Percentiles rank a stretch among this genome's conserved stretches.
Conservation (phyloP, 2,329 filamentous ascomycete genomes). For the Colletotrichum coccodes region DNA sequence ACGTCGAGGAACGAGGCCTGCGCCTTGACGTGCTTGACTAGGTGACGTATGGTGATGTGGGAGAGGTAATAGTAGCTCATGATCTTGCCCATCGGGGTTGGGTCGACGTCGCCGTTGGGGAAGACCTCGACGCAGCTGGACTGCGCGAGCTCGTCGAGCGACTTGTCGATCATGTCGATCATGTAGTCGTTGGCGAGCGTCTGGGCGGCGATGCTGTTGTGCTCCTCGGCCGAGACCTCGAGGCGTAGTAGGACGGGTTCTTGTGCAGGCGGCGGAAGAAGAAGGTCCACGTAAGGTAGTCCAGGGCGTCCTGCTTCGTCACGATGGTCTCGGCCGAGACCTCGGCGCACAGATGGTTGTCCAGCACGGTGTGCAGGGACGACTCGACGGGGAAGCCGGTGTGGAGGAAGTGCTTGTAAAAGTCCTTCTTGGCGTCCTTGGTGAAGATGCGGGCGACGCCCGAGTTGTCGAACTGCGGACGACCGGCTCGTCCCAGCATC, state of each 20-base stretch:
- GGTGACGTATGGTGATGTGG: slow-evolving; percentile 90
- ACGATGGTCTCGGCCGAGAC: slow-evolving; percentile 91
- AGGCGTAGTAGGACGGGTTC: slow-evolving; percentile 97
- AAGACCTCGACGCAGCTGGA: slow-evolving; percentile 87
- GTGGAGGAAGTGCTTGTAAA: slow-evolving; percentile 99
- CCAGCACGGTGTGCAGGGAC: slow-evolving; percentile 92
- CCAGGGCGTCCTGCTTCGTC: slow-evolving; percentile 95
- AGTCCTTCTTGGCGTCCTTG: slow-evolving; percentile 96
- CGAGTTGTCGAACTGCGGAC: slow-evolving; percentile 95
- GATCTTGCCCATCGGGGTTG: slow-evolving; percentile 94
- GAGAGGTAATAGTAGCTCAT: slow-evolving; percentile 99
- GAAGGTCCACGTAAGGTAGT: slow-evolving; percentile 99
- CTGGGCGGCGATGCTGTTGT: slow-evolving; percentile 87
- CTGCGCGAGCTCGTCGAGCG: slow-evolving; percentile 81
- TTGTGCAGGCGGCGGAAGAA: slow-evolving; percentile 98
- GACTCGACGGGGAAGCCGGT: slow-evolving; percentile 98
- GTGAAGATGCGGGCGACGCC: slow-evolving; percentile 98
- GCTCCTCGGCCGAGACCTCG: slow-evolving; percentile 91
- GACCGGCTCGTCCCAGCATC: slow-evolving; percentile 95
- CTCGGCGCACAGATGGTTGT: slow-evolving; percentile 96
- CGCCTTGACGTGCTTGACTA: slow-evolving; percentile 80
- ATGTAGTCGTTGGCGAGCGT: slow-evolving; percentile 93
- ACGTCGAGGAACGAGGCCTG: slow-evolving; percentile 83
- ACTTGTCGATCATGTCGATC: slow-evolving; percentile 90
- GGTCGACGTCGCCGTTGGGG: slow-evolving; percentile 87